These are phyloP conservation scores for Penicillium sp. DNA, from an alignment of 2,329 filamentous ascomycete genomes.

Conservation along the genomic window DNA sequence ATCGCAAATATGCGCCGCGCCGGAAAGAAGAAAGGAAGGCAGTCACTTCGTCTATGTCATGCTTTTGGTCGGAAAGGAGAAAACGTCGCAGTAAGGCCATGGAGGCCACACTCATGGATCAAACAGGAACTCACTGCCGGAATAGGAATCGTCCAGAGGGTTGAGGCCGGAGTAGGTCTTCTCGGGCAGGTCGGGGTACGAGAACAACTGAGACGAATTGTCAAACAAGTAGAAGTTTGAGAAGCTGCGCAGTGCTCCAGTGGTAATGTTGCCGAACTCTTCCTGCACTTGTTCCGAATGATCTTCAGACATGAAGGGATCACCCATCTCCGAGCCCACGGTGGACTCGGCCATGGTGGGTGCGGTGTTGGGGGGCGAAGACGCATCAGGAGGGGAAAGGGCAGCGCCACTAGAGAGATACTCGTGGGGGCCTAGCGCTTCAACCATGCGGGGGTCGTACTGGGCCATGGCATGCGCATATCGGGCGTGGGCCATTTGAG, in stretches of 20 bases:
- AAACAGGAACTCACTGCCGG: slow-evolving; percentile 41
- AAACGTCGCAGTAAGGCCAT: slow-evolving; percentile 2
- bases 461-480: slow-evolving; percentile 29
- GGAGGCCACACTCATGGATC: slow-evolving; percentile 26
- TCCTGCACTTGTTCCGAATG: slow-evolving; percentile 31
- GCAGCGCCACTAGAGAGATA: slow-evolving; percentile 35
- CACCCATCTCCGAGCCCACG: slow-evolving; percentile 42
- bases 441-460: slow-evolving; percentile 14
- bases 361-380: slow-evolving; percentile 37
- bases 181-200: slow-evolving; percentile 30
- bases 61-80: slow-evolving; percentile 7
- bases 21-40: slow-evolving; percentile 13
- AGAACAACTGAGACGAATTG: slow-evolving; percentile 37
- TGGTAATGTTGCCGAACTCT: slow-evolving; percentile 34
- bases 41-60: slow-evolving; percentile 17
- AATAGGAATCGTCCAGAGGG: slow-evolving; percentile 37
- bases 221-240: slow-evolving; percentile 27
- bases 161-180: slow-evolving; percentile 33
- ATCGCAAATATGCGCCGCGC: slow-evolving; percentile 21
- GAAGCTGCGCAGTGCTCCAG: slow-evolving; percentile 34
- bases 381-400: slow-evolving; percentile 36
- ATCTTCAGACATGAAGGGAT: slow-evolving; percentile 42
- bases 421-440: slow-evolving; percentile 28
- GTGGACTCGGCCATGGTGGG: slow-evolving; percentile 40
- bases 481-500: slow-evolving; percentile 25